Base-by-base conservation (phyloP, 2,329 filamentous ascomycete species). In the Penicillium paneum region DNA sequence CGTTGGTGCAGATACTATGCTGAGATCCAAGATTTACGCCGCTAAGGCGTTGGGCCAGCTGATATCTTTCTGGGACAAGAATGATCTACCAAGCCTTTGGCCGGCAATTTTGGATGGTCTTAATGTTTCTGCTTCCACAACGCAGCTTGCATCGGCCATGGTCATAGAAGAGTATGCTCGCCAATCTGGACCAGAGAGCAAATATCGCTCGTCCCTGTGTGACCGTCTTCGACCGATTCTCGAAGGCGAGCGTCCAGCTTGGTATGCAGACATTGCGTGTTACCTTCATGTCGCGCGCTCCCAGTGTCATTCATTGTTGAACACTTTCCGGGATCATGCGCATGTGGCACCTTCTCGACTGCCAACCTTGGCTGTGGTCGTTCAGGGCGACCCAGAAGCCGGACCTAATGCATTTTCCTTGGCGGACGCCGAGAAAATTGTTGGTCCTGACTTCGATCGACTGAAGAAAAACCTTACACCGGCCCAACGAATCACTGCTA, bases 401-500 rank as follows among this genome's bases (percentile, higher is more conserved):
- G 93, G 94, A 0, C 92, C 93, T 10, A 93, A 86, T 64, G 93
- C 94, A 7, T 99, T 99, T 71, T 95, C 91, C 1, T 82, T 97
- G 48, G 76, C 82, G 0, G 91, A 93, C 62, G 94, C 92, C 0
- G 91, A 97, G 63, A 94, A 91, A 73, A 90, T 96, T 49, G 82
- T 96, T 44, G 84, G 80, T 1, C 84, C 90, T 8, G 93, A 99
- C 61, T 99, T 88, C 63, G 92, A 97, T 49, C 86, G 85, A 59
- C 78, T 99, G 3, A 94, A 92, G 77, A 96, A 91, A 75, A 81
- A 83, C n/a, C 85, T 99, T 79, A 86, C 91, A 1, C 90, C 93
- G 2, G 89, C 91, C 8, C 91, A 97, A 66, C 86, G 92, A 34
- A 82, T 97, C 57, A 90, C 96, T 52, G 88, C 91, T 3, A 83